Base-by-base conservation (phyloP, 2,329 filamentous ascomycete species). In the Moelleriella libera region DNA sequence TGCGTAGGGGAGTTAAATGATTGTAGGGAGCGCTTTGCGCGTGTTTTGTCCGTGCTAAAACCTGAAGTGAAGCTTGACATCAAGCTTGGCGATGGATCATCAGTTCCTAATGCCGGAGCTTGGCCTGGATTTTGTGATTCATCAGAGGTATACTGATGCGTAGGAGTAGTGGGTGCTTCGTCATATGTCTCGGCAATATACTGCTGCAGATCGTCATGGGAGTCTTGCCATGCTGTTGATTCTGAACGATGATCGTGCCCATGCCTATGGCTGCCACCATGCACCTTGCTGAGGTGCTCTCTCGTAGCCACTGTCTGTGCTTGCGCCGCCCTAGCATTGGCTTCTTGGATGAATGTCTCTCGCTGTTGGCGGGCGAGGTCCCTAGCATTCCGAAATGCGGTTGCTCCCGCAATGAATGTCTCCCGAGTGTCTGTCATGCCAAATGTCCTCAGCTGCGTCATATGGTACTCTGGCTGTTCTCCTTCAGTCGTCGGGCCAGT, bases 381-480 rank as follows among this genome's bases (percentile, higher is more conserved):
- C n/a, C 44, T 34, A 21, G 32, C 30, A 28, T 45, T 45, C 12
- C 44, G 11, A 14, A 29, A 37, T 37, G 44, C 30, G 5, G 32
- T 37, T 12, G 44, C 44, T 28, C 43, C 44, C 7, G 11, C 2
- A 11, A 6, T 5, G 32, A 39, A 45, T 21, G 11, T 21, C 11
- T 45, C 44, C 7, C 11, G 11, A 28, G 21, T 34, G 8, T 10
- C 31, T 8, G 14, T 39, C 44, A 45, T 37, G 21, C 5, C 6
- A 10, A 5, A 29, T 7, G n/a, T 30, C 0, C 54, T 48, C 5
- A 68, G 5, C 45, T 60, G 53, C 14, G 62, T 68, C 64, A 69
- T 70, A 32, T 45, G 44, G 31, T 45, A 71, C 48, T 62, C 60
- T 31, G 61, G 30, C 10, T 5, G 30, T n/a, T 3, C 12, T 43